These are phyloP conservation scores for Phytophthora uliginosa DNA, from an alignment of 352 stramenopile species.

Conservation along the genomic window DNA sequence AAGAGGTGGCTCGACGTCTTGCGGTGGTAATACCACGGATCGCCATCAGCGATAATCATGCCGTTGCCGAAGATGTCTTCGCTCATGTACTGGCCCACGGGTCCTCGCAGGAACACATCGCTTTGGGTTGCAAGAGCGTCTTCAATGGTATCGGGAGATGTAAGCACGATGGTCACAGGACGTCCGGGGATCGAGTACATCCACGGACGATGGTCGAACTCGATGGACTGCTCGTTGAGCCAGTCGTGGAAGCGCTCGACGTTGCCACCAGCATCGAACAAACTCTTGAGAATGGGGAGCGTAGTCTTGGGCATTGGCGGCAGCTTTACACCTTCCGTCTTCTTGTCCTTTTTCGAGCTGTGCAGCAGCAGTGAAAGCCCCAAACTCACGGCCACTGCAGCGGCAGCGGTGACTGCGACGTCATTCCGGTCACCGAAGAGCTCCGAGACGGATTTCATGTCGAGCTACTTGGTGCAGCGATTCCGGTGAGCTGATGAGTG, in stretches of 20 bases:
- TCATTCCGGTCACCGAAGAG: constrained; percentile 24
- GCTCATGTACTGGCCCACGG: constrained; percentile 40
- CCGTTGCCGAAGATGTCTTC: constrained; percentile 69
- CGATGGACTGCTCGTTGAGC: constrained; percentile 46
- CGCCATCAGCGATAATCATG: constrained; percentile 40
- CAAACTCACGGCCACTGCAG: constrained; percentile 32
- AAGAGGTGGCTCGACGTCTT: constrained; percentile 90
- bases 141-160: constrained; percentile 41
- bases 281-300: constrained; percentile 51
- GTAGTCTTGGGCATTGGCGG: constrained; percentile 38
- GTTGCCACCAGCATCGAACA: constrained; percentile 36
- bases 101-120: constrained; percentile 70
- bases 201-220: constrained; percentile 51
- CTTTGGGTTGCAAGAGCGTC: constrained; percentile 66
- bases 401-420: constrained; percentile 17
- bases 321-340: constrained; percentile 23
- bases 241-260: constrained; percentile 55
- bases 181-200: constrained; percentile 43
- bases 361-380: constrained; percentile 32
- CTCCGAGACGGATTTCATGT: constrained; percentile 30
- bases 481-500: constrained; percentile 21
- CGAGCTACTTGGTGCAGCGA: constrained; percentile 2
- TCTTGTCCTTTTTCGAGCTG: constrained; percentile 31
- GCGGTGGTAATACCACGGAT: constrained; percentile 66
- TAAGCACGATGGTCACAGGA: constrained; percentile 48